Evolutionary conservation across 2,329 filamentous ascomycete genomes (phyloP), one percentile per base, ranked within the genome.

Genomic region (Rugonectria rugulosa): DNA sequence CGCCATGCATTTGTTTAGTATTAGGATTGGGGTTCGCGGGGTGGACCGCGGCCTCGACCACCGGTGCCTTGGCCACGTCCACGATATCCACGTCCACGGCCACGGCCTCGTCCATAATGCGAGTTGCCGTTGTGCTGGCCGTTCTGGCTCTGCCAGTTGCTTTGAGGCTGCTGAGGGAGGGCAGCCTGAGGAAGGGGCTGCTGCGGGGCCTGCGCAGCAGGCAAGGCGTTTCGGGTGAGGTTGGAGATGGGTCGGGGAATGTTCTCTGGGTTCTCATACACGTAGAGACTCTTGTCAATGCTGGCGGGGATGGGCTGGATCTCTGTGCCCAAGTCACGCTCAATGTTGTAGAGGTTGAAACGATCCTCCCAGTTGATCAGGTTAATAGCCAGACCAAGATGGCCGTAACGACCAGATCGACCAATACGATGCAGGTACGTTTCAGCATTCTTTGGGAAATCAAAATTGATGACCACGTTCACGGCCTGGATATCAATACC

Each of bases 401-500:
- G 95, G 64, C 95, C 95, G 73, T 97, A 99, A 64, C 95, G 91
- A 65, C 95, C 95, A 46, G 95, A 99, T 72, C 95, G 91, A 81
- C 95, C 95, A 72, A 99, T 99, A 66, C 95, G 92, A 78, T 99
- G 95, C 54, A 99, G 87, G 72, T 99, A 99, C 0, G 95, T 99
- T 78, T 99, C 95, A 14, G 95, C 96, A 70, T 99, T 99, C 81
- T 99, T 99, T 50, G 95, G 95, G 75, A 99, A 99, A 71, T 99
- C 95, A 70, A 99, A 99, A 80, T 99, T 99, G 85, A 99, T 99
- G 72, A 99, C 95, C 51, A 99, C 95, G 68, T 99, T 99, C 71
- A 99, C 95, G 49, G 95, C 95, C 77, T 99, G 95, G 63, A 99
- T 99, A 78, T 99, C 95, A 70, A 99, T 99, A 87, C 95, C 95